A percentile compares a stretch with the other conserved stretches of the same genome.
Evolutionary conservation across 1,139 yeast genomes (phyloP).

Genomic region (Lodderomyces theae): DNA sequence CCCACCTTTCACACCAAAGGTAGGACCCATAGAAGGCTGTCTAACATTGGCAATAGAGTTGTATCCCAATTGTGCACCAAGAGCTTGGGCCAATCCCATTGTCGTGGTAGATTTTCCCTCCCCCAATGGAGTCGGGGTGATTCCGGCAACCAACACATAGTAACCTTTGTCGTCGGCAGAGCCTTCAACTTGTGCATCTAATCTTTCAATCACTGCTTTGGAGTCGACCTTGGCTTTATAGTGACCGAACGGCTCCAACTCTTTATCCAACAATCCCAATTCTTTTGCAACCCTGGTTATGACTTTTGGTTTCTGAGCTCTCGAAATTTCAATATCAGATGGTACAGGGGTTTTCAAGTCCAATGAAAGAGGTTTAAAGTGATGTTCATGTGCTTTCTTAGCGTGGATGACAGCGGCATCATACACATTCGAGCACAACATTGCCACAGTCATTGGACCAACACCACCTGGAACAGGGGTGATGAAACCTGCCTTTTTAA

Average conservation of each 20-base stretch:
- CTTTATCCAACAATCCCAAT: constrained; percentile 58
- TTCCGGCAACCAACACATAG: constrained; percentile 74
- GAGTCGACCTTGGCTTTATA: constrained; percentile 73
- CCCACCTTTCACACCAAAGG: constrained; percentile 85
- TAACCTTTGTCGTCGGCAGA: constrained; percentile 46
- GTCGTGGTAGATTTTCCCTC: constrained; percentile 84
- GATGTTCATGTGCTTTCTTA: constrained; percentile 44
- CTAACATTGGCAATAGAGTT: constrained; percentile 77
- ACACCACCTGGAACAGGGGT: constrained; percentile 91
- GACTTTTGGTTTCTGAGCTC: constrained; percentile 68
- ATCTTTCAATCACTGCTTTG: constrained; percentile 51
- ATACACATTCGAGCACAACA: constrained; percentile 69
- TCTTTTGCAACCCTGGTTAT: constrained; percentile 63
- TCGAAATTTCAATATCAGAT: constrained; percentile 71
- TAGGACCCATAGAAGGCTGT: constrained; percentile 88
- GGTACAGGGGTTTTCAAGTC: constrained; percentile 60
- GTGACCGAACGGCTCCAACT: constrained; percentile 71
- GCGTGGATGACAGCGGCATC: constrained; percentile 61
- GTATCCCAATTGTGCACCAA: constrained; percentile 69
- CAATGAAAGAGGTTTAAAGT: constrained; percentile 49
- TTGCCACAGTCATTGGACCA: constrained; percentile 88
- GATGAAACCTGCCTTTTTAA: constrained; percentile 54
- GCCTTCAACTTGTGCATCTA: constrained; percentile 55
- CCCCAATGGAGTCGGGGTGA: constrained; percentile 80
- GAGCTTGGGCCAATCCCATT: constrained; percentile 74